Evolutionary conservation across 495 filamentous ascomycete genomes (phyloP), one percentile per base, ranked within the genome.

Genomic region (Trichoderma gamsii): DNA sequence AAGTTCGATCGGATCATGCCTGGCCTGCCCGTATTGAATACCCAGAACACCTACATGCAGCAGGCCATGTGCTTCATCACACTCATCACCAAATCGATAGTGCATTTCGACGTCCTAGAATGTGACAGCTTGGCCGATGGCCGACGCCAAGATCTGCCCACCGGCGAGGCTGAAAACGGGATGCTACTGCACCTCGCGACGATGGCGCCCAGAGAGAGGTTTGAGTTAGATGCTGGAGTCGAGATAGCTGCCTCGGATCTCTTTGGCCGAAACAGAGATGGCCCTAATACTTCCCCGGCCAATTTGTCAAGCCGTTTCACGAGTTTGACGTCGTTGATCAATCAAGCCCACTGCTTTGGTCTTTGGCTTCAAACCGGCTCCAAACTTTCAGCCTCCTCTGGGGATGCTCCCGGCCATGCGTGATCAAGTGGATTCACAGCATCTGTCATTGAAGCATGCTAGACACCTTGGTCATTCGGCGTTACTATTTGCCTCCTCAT

Each of bases 161-260:
- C 27, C 23, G 27, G 23, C 27, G 56, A 61, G 56, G 56, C 56
- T 61, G 56, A 61, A 29, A 32, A 61, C 56, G 56, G 56, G 56
- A 61, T 61, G 56, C 56, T 61, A 61, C 56, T 61, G 56, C 56
- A 61, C 25, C 56, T 61, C 27, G 23, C 56, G 56, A 61, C 56
- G 56, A 49, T 49, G 44, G 44, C 44, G 44, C n/a, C 44, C 44
- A n/a, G 44, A 61, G 56, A 32, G 56, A 61, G 23, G 56, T 61
- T 32, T 61, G 56, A 61, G 27, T 21, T 61, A 32, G 51, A 61
- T 16, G 27, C 56, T 61, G 27, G 56, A 61, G 51, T 21, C 51
- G n/a, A 56, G 13, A 46, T 18, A 61, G 56, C 25, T 32, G 56
- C 7, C 56, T 32, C 56, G 56, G 56, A 61, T 61, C 56, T 61